phyloP scores from a whole-genome alignment of 2,329 filamentous ascomycete species.

The Helminthosporium solani region DNA sequence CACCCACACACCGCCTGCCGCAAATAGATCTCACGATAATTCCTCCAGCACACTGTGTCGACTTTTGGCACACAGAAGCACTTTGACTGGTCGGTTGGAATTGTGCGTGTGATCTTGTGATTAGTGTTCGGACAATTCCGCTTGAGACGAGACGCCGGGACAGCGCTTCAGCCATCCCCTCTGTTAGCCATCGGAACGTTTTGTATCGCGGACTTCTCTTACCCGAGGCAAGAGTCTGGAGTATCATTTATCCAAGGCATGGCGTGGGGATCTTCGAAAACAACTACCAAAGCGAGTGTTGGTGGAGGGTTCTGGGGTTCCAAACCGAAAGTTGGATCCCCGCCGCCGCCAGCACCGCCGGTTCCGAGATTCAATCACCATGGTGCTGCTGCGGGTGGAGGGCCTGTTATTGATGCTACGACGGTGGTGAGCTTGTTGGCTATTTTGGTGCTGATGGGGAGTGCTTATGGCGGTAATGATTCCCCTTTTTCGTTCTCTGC shows the following conservation, averaged over 20 bases:
- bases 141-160: not conserved
- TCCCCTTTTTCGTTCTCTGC: not conserved
- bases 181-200: not conserved
- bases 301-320: constrained; percentile 11
- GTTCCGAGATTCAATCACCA: constrained; percentile 40
- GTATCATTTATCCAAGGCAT: not conserved
- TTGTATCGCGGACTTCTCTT: not conserved
- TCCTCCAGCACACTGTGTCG: constrained; percentile 1
- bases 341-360: constrained; percentile 59
- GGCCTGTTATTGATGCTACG: constrained; percentile 47
- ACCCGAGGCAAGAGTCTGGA: not conserved
- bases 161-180: too few species aligned
- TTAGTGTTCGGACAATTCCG: constrained; percentile 3
- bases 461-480: constrained; percentile 46
- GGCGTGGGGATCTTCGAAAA: constrained; percentile 3
- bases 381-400: constrained; percentile 42
- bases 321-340: constrained; percentile 43
- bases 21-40: constrained; percentile 6
- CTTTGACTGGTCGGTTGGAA: not conserved
- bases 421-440: constrained; percentile 58
- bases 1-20: constrained; percentile 28
- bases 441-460: constrained; percentile 55
- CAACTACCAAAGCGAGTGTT: not conserved
- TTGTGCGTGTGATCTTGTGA: constrained; percentile 4
- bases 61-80: not conserved